A percentile compares a stretch with the other conserved stretches of the same genome.
phyloP scores from a whole-genome alignment of 768 basidiomycete genomes.

The Rhizopogon vesiculosus region DNA sequence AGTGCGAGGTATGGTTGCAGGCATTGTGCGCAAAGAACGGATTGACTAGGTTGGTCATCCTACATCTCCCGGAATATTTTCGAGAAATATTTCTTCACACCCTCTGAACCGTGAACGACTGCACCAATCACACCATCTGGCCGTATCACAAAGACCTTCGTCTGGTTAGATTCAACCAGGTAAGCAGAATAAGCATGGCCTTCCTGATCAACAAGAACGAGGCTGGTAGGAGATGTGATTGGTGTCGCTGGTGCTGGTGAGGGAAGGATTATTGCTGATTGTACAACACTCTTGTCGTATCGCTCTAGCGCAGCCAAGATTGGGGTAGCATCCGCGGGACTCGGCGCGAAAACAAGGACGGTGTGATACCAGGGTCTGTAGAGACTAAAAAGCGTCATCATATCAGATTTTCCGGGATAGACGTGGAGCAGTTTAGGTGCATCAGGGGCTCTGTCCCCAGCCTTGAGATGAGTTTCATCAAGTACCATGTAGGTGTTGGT shows the following conservation, averaged over 20 bases:
- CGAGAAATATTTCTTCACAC: constrained; percentile 7
- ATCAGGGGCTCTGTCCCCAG: constrained; percentile 47
- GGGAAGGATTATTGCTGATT: constrained; percentile 7
- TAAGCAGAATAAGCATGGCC: constrained; percentile 35
- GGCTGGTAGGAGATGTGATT: constrained; percentile 15
- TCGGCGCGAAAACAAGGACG: constrained; percentile 22
- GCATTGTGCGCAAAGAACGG: too few species aligned
- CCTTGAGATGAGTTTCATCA: constrained; percentile 21
- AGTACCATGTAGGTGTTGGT: constrained; percentile 1
- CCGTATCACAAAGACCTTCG: constrained; percentile 28
- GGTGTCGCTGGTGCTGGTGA: neutral
- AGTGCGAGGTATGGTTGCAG: too few species aligned
- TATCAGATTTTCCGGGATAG: neutral
- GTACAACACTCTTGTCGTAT: neutral
- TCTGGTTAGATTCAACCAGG: constrained; percentile 23
- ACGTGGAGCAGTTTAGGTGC: constrained; percentile 22
- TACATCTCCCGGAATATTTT: constrained; percentile 7
- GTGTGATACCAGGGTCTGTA: constrained; percentile 25
- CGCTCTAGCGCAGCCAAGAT: neutral
- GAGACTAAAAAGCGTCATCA: constrained; percentile 21
- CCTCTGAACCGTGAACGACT: constrained; percentile 16
- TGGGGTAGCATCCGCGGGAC: constrained; percentile 5
- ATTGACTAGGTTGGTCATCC: too few species aligned
- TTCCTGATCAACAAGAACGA: constrained; percentile 27
- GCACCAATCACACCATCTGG: constrained; percentile 41